Evolutionary conservation across 1,284 basidiomycete species (phyloP), one percentile per base, ranked within the genome.

Genomic region (Rhodotorula mucilaginosa): DNA sequence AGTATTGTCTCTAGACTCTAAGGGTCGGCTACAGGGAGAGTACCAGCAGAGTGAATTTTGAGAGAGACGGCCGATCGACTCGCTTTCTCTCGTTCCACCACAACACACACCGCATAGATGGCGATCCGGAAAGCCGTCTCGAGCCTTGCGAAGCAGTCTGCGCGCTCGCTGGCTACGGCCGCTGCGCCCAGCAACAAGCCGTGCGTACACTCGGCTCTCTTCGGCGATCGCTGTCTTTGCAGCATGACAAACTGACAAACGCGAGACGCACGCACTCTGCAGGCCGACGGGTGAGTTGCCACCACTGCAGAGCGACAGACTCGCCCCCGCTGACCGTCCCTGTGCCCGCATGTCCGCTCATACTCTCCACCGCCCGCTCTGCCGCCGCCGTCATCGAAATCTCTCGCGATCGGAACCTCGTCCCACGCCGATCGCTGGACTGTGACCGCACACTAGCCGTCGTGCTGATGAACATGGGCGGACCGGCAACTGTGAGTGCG

Each of bases 401-500:
- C 19, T 3, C 26, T 13, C 4, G 19, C 15, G 5, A 13, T 31
- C 23, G n/a, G n/a, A 26, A 47, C 29, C 3, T 19, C 29, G 8
- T 8, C 4, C 46, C 34, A 2, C 10, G 19, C 29, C 26, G 8
- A 26, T 26, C n/a, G 8, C 10, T 23, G 31, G 21, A 12, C n/a
- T 31, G 1, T 47, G 3, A 18, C 49, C 49, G 49, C 48, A 51
- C 49, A 23, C 80, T 44, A 91, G 96, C 90, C 54, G 87, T 99
- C 71, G 91, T 99, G 48, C 92, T 99, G 90, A 86, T 99, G 84
- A 99, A 98, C 83, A 98, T 99, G 96, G 96, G 96, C 60, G 96
- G 96, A 1, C 96, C 96, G 16, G 88, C 90, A 56, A 97, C 93
- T 63, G 92, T 92, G 80, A 78, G 88, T 81, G 58, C 47, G 48